Conservation (phyloP, 345 rosid species). For the Reutealis trisperma region DNA sequence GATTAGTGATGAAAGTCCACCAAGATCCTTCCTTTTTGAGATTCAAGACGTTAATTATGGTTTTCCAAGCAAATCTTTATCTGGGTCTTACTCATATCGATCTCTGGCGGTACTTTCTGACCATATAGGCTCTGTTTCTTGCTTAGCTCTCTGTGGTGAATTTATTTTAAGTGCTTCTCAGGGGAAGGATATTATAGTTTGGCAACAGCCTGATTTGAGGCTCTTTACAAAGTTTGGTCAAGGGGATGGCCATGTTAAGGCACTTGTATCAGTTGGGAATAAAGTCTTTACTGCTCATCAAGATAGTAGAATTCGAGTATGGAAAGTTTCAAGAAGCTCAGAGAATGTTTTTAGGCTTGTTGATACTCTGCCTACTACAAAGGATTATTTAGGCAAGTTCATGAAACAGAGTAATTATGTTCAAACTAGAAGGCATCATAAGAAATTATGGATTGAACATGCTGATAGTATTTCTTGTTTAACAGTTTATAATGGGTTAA, state of each 20-base stretch:
- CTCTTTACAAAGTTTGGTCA: constrained; percentile 86
- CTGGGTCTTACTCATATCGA: constrained; percentile 43
- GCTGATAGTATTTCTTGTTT: constrained; percentile 36
- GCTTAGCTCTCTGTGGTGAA: constrained; percentile 83
- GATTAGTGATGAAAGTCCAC: constrained; percentile 51
- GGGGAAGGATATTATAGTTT: constrained; percentile 91
- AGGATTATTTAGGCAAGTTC: constrained; percentile 34
- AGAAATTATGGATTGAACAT: constrained; percentile 38
- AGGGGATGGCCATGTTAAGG: constrained; percentile 52
- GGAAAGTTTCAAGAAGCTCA: constrained; percentile 36
- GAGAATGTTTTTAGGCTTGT: constrained; percentile 34
- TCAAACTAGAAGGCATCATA: constrained; percentile 32
- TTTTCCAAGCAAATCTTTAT: constrained; percentile 32
- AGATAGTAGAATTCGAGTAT: constrained; percentile 34
- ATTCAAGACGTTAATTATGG: constrained; percentile 23
- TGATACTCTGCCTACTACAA: constrained; percentile 31
- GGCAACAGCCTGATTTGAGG: constrained; percentile 97
- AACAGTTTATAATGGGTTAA: constrained; percentile 14
- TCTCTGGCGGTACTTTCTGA: constrained; percentile 75
- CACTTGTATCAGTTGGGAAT: constrained; percentile 28
- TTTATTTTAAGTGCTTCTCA: constrained; percentile 89
- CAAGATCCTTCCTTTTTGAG: constrained; percentile 43
- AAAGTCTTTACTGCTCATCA: constrained; percentile 37
- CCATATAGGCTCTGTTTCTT: constrained; percentile 84
- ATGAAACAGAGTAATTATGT: constrained; percentile 39